Base-by-base conservation (phyloP, 441 rosid species). In the Heliophila coronopifolia region DNA sequence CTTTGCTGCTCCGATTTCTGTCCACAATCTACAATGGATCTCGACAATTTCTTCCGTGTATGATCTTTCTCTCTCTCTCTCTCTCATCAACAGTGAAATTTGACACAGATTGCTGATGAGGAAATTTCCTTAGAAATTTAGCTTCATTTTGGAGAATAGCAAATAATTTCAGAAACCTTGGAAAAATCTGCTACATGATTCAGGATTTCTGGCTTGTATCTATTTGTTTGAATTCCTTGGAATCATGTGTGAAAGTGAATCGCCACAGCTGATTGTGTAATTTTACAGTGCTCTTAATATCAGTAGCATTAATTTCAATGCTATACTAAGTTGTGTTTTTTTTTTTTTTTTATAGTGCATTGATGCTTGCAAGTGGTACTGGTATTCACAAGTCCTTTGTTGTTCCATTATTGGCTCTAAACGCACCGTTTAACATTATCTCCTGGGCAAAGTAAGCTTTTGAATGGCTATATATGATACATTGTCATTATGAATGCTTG, bases 391-490 rank as follows among this genome's bases (percentile, higher is more conserved):
- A 87, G 70, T 73, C 84, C 22, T 77, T 87, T 60, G 71, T 92
- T 49, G 95, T 80, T 66, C 98, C 95, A 0, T 41, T 92, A 18
- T 68, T 92, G 4, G 94, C 83, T 59, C 71, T 92, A 11, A 84
- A 73, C 50, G 94, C 95, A 45, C 96, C 98, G 11, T 20, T 73
- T 6, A 41, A 14, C 52, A 41, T 87, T 54, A 40, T 87, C 58
- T 69, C 95, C 50, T 83, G 98, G 98, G 78, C 82, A 7, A 87
- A 85, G 96, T 92, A 70, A 69, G 80, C 42, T 23, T 42, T 20
- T 53, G 1, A n/a, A 7, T 26, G 30, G 37, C 7, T 49, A 30
- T 49, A 25, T 22, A 6, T 32, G 14, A 18, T 28, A 32, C 22
- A 0, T 40, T 59, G 0, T 12, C 15, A 6, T 49, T 25, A 13